These are phyloP conservation scores for Pseudocercospora macadamiae DNA, from an alignment of 2,329 filamentous ascomycete genomes.

Conservation along the genomic window DNA sequence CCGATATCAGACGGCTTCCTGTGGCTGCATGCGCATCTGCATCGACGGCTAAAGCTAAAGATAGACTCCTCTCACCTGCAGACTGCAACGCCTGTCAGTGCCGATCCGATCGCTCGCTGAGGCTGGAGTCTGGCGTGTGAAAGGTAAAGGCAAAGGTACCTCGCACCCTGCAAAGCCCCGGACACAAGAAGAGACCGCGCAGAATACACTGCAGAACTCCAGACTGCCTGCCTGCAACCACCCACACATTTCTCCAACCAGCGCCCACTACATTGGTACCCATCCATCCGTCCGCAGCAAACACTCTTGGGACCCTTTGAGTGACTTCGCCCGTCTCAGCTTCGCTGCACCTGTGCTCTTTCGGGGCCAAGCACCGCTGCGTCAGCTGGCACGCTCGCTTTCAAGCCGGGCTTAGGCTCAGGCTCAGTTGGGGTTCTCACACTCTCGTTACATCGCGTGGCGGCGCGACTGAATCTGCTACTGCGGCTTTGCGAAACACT, in stretches of 20 bases:
- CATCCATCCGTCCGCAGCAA: not conserved
- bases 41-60: not conserved
- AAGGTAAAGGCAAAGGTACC: too few species aligned
- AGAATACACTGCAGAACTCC: not conserved
- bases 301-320: not conserved
- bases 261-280: not conserved
- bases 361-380: not conserved
- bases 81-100: not conserved
- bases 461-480: not conserved
- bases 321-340: not conserved
- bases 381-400: slow-evolving; percentile 4
- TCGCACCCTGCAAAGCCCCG: not conserved
- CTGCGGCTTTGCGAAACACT: slow-evolving; percentile 7
- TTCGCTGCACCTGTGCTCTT: not conserved
- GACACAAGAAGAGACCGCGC: too few species aligned
- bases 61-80: slow-evolving; percentile 1
- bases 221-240: not conserved
- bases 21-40: too few species aligned
- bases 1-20: too few species aligned
- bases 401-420: not conserved
- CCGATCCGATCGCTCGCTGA: not conserved
- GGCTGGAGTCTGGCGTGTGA: not conserved
- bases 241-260: not conserved
- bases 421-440: slow-evolving; percentile 6
- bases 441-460: slow-evolving; percentile 11